Evolutionary conservation across 352 stramenopile genomes (phyloP).

Genomic region (Globisporangium paddicum): DNA sequence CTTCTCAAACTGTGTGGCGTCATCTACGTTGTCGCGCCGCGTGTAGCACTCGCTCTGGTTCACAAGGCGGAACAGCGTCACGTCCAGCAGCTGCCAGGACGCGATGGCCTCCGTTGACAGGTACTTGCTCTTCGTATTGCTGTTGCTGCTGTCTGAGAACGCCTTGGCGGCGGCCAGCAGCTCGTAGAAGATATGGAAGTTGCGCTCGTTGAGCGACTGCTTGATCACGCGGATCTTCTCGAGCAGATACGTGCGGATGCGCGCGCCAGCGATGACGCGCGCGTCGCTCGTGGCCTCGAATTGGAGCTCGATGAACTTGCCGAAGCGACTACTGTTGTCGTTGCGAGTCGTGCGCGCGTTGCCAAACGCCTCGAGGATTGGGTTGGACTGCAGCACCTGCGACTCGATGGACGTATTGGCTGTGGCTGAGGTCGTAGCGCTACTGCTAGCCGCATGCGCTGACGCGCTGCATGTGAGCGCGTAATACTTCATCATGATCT

Average conservation of each 20-base stretch:
- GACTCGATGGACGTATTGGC: slow-evolving; percentile 50
- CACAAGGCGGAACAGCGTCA: slow-evolving; percentile 51
- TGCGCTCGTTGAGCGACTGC: slow-evolving; percentile 68
- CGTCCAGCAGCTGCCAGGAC: slow-evolving; percentile 30
- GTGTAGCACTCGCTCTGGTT: slow-evolving; percentile 70
- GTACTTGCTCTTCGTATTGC: not conserved
- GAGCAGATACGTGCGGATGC: slow-evolving; percentile 91
- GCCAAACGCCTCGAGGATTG: slow-evolving; percentile 88
- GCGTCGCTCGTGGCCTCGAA: slow-evolving; percentile 32
- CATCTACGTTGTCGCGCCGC: slow-evolving; percentile 61
- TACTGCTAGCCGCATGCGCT: not conserved
- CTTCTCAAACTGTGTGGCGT: slow-evolving; percentile 56
- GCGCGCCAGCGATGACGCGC: slow-evolving; percentile 55
- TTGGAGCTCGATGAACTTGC: slow-evolving; percentile 89
- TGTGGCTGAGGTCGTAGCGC: too few species aligned
- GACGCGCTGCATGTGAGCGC: slow-evolving; percentile 56
- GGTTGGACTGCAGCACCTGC: slow-evolving; percentile 89
- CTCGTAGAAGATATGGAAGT: slow-evolving; percentile 90
- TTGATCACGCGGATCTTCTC: slow-evolving; percentile 92
- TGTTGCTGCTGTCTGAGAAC: not conserved
- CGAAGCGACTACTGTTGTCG: slow-evolving; percentile 88
- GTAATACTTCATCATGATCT: slow-evolving; percentile 90
- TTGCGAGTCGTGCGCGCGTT: slow-evolving; percentile 87
- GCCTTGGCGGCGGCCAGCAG: slow-evolving; percentile 38
- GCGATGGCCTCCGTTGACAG: slow-evolving; percentile 7